Base-by-base conservation (phyloP, 192 early-diverging fungal genomes). In the Allomyces arbusculus region DNA sequence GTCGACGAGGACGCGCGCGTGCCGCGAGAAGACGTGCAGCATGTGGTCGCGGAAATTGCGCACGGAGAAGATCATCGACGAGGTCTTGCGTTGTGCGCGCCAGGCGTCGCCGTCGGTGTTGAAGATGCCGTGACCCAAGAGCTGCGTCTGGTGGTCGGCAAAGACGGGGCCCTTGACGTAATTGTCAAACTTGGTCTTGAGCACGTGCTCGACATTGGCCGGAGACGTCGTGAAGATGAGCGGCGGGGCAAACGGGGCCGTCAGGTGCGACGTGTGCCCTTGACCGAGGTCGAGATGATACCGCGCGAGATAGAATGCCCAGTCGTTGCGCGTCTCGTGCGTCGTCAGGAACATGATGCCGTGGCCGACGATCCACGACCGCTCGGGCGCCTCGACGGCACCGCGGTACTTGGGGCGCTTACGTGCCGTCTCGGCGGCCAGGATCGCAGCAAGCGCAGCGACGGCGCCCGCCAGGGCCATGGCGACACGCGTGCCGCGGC, bases 91-190 rank as follows among this genome's bases (percentile, higher is more conserved):
- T 23, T 86, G 84, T 3, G 67, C 69, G 24, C 74, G 74, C 86
- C 87, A 89, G 9, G 68, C 65, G 1, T 83, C 80, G 22, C 87
- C 87, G 65, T 89, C 86, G 3, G 78, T 73, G 71, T 82, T 84
- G 68, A 88, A 88, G 68, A 88, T 88, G 26, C 86, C 86, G 61
- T 79, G 66, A 7, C 86, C 86, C 25, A 88, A 72, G 24, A 86
- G 68, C 61, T 79, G 77, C 24, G 77, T 71, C 58, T 79, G 73
- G 33, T 70, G 72, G 7, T 62, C 68, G 20, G 75, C 69, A 25
- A 79, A 78, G 23, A 64, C 68, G 11, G 76, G 71, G 5, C 76
- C 75, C 43, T 74, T 71, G 62, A 69, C 70, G 62, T 45, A 71
- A 28, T 69, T 71, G 7, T 71, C 70, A 55, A 71, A 71, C n/a